phyloP scores from a whole-genome alignment of 2,329 filamentous ascomycete species.

The Aspergillus costaricaensis region DNA sequence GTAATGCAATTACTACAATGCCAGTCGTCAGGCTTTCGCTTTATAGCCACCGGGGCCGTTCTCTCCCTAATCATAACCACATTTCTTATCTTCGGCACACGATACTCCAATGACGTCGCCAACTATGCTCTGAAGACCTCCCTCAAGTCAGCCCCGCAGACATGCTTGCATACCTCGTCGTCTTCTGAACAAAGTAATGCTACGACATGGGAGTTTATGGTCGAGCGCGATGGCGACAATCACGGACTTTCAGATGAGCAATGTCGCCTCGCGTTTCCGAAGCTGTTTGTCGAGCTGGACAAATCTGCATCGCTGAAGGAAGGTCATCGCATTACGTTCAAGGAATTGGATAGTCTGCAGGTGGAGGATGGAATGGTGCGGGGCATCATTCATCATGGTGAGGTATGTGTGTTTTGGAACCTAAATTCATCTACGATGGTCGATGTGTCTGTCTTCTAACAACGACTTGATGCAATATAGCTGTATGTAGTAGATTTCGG shows the following conservation, averaged over 20 bases:
- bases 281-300: constrained; percentile 41
- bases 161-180: constrained; percentile 1
- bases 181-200: neutral
- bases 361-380: constrained; percentile 41
- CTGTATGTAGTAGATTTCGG: constrained; percentile 41
- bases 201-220: constrained; percentile 35
- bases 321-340: constrained; percentile 31
- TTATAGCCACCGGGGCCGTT: constrained; percentile 29
- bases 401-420: constrained; percentile 35
- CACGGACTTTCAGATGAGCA: constrained; percentile 40
- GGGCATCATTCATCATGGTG: constrained; percentile 38
- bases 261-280: constrained; percentile 45
- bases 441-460: neutral
- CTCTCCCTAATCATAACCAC: constrained; percentile 29
- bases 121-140: constrained; percentile 27
- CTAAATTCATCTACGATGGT: neutral
- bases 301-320: constrained; percentile 29
- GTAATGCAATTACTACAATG: neutral
- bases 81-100: constrained; percentile 28
- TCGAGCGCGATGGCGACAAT: constrained; percentile 38
- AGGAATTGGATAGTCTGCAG: constrained; percentile 36
- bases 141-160: constrained; percentile 1
- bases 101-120: constrained; percentile 20
- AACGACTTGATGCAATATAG: constrained; percentile 19
- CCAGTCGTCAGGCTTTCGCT: constrained; percentile 19